Base-by-base conservation (phyloP, 2,329 filamentous ascomycete species). In the Apiospora sp. region DNA sequence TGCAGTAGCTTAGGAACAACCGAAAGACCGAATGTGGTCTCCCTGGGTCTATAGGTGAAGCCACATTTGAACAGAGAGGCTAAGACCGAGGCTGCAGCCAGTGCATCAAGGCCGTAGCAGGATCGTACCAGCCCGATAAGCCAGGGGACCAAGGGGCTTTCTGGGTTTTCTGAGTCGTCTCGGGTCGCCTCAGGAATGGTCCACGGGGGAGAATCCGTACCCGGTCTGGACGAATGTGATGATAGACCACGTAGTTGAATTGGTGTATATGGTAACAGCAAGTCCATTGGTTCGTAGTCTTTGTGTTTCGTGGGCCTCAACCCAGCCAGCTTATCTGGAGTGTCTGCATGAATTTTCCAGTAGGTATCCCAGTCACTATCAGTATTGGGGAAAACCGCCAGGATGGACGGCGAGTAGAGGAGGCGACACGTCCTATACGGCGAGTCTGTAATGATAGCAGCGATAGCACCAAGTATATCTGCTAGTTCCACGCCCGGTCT, bases 391-490 rank as follows among this genome's bases (percentile, higher is more conserved):
- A 94, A 93, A 14, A 93, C 88, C 27, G 92, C 89, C 72, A 93
- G 83, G 54, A 95, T 90, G 0, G 90, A 88, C 1, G 92, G 92
- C 0, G 92, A 92, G 73, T 89, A 92, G 61, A 92, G 83, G 68
- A 94, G 87, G 77, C 94, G 89, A 75, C 92, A 92, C 13, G 94
- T 92, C 71, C 94, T 90, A 81, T 92, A 93, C 76, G 92, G 92
- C 0, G 96, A 98, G 77, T 94, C 90, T 74, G 91, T 89, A 69
- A 98, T 89, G 68, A 98, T 92, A 67, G 91, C 88, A 27, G 91
- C 88, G 69, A 97, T 89, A 0, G 95, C 94, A 74, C 94, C 92
- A 8, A 98, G 84, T 24, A 98, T 89, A 13, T 91, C 90, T 1
- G 91, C 87, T 51, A 97, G 83, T 73, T 88, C 89, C 37, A 89